Conservation (phyloP, 1,284 basidiomycete species). For the Cutaneotrichosporon arboriforme region DNA sequence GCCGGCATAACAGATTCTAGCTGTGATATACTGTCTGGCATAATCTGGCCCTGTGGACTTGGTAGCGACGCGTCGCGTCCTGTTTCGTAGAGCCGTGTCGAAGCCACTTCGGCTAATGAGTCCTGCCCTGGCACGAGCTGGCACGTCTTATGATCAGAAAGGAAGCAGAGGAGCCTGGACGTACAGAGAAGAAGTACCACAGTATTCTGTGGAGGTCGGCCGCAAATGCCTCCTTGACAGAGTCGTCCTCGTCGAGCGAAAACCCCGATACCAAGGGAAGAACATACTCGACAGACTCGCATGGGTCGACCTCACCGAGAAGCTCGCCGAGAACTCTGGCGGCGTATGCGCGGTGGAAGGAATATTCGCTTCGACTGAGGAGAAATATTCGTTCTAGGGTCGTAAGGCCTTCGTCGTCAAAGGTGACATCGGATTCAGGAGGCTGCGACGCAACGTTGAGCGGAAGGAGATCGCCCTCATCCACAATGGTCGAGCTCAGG, state of each 20-base stretch:
- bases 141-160: constrained; percentile 16
- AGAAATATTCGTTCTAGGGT: constrained; percentile 91
- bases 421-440: constrained; percentile 42
- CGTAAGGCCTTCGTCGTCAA: constrained; percentile 63
- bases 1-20: constrained; percentile 5
- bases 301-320: constrained; percentile 69
- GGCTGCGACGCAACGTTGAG: constrained; percentile 6
- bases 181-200: constrained; percentile 89
- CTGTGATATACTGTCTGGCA: constrained; percentile 6
- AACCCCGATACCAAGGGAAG: constrained; percentile 80
- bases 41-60: neutral
- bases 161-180: constrained; percentile 23
- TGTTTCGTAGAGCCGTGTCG: neutral
- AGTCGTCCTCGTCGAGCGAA: constrained; percentile 83
- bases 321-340: constrained; percentile 69
- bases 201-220: constrained; percentile 74
- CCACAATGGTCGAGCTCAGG: constrained; percentile 18
- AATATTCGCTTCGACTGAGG: constrained; percentile 76
- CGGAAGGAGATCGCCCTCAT: constrained; percentile 42
- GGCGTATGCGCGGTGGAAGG: constrained; percentile 81
- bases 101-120: neutral
- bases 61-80: neutral
- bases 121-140: constrained; percentile 20
- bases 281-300: constrained; percentile 90
- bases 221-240: constrained; percentile 85